phyloP scores from a whole-genome alignment of 768 basidiomycete species.

The Amanita rimosa region DNA sequence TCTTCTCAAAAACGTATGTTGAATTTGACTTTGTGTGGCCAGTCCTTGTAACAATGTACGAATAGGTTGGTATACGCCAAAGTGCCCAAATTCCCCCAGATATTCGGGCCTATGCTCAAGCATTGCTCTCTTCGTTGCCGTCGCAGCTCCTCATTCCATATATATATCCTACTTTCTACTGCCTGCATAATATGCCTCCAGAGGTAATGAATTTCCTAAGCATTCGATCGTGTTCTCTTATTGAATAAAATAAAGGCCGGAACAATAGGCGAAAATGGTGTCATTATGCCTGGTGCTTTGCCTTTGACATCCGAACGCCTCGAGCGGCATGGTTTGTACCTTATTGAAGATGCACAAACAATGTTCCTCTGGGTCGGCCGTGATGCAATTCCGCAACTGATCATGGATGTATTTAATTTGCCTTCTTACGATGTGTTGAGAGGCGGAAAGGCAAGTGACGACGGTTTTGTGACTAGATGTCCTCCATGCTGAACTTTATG shows the following conservation, averaged over 20 bases:
- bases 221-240: not conserved
- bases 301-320: conserved; percentile 93
- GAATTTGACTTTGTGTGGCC: not conserved
- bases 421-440: conserved; percentile 81
- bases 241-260: conserved; percentile 48
- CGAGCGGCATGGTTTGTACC: conserved; percentile 89
- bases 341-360: conserved; percentile 96
- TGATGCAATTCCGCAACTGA: conserved; percentile 91
- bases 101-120: conserved; percentile 91
- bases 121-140: conserved; percentile 81
- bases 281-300: conserved; percentile 78
- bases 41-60: not conserved
- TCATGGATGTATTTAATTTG: conserved; percentile 90
- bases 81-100: conserved; percentile 97
- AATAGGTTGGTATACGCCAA: conserved; percentile 85
- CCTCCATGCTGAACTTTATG: not conserved
- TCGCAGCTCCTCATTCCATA: conserved; percentile 89
- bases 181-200: conserved; percentile 90
- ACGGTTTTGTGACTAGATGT: not conserved
- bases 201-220: conserved; percentile 40
- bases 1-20: conserved; percentile 81
- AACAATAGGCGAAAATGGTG: conserved; percentile 80
- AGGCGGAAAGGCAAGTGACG: conserved; percentile 73
- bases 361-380: conserved; percentile 99
- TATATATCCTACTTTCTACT: conserved; percentile 92